Evolutionary conservation across 2,329 filamentous ascomycete genomes (phyloP), one percentile per base, ranked within the genome.

Genomic region (Boeremia exigua): DNA sequence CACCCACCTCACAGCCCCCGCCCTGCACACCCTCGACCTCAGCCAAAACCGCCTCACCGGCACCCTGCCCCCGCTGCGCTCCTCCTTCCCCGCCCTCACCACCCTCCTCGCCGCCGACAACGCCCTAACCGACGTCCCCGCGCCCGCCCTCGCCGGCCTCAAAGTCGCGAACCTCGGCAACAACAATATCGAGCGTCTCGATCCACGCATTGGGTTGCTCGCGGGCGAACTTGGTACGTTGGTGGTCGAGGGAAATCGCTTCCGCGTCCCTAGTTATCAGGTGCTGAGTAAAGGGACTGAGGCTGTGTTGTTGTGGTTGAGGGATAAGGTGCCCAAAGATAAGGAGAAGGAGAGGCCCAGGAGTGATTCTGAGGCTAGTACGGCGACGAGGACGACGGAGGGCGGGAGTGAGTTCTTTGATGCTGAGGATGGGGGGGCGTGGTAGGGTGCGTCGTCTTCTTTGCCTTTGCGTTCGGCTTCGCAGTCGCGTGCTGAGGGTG

Each of bases 201-300:
- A 95, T 57, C 89, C 93, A 0, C 86, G 88, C 7, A 82, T 98
- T 10, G 94, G 94, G 0, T 79, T 96, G 11, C 80, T 96, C 0
- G 87, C 88, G 23, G 88, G 87, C 1, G 80, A 66, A 60, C 86
- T 77, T 79, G 89, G 81, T 75, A 84, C 81, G 49, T 79, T 97
- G 9, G 89, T 96, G 43, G 89, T 96, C 4, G 85, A 85, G 27
- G 92, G 92, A 0, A 98, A 98, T 72, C 83, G 87, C 29, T 98
- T 98, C 77, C 84, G 91, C 29, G 92, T 97, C 29, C 94, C 94
- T 0, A 86, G 90, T 53, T 93, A 89, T 79, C 90, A 89, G 60
- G 84, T 96, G 6, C 78, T 98, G 43, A 90, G 94, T 57, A 90
- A 92, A 59, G 94, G 94, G 0, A 97, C 93, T 0, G 92, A 96